A percentile compares a stretch with the other conserved stretches of the same genome.
Conservation (phyloP, 257 asterid genomes). For the Catharanthus roseus region DNA sequence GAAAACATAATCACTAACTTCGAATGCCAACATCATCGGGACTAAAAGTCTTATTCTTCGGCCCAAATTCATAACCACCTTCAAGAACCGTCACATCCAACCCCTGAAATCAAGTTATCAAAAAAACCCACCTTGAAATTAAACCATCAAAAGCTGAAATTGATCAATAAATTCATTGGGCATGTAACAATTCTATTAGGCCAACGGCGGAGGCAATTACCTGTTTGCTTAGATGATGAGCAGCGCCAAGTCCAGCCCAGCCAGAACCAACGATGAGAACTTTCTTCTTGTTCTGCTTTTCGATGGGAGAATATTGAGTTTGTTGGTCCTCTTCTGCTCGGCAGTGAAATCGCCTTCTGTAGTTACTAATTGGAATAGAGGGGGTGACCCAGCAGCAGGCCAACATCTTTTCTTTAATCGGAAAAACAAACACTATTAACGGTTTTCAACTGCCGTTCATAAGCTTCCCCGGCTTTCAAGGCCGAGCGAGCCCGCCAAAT, state of each 20-base stretch:
- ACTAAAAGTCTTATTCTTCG: conserved; percentile 37
- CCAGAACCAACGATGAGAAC: conserved; percentile 58
- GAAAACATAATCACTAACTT: conserved; percentile 24
- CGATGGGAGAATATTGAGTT: conserved; percentile 8
- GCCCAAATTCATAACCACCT: conserved; percentile 64
- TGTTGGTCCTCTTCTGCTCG: conserved; percentile 40
- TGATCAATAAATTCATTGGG: background rate
- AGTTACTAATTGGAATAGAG: conserved; percentile 15
- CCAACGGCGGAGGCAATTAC: conserved; percentile 16
- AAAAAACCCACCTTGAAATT: background rate
- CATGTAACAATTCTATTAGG: too few species aligned
- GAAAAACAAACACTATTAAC: background rate
- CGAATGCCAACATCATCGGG: conserved; percentile 57
- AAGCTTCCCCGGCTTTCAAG: background rate
- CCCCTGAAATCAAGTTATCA: conserved; percentile 36
- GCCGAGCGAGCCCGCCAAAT: background rate
- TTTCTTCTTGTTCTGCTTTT: conserved; percentile 41
- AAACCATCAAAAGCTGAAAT: too few species aligned
- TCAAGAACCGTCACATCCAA: conserved; percentile 65
- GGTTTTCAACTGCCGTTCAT: conserved; percentile 9
- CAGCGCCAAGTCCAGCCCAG: conserved; percentile 67
- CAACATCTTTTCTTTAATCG: conserved; percentile 20
- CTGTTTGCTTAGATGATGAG: conserved; percentile 63
- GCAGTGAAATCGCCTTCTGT: conserved; percentile 33
- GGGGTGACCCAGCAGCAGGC: conserved; percentile 33